Evolutionary conservation across 2,329 filamentous ascomycete species (phyloP).

Genomic region (Thielaviopsis euricoi): DNA sequence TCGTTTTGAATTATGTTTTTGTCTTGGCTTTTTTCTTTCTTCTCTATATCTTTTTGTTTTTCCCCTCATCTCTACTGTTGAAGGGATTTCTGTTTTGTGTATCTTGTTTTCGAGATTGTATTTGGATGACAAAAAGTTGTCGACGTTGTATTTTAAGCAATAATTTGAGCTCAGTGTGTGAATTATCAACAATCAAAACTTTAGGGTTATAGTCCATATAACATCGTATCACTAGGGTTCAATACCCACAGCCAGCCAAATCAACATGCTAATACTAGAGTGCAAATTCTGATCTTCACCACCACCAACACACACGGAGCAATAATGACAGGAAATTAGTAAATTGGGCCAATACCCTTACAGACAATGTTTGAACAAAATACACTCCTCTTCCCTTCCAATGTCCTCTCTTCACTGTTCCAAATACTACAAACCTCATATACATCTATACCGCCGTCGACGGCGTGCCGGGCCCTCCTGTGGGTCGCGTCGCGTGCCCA

Average conservation of each 20-base stretch:
- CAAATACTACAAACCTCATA: not conserved
- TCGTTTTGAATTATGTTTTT: not conserved
- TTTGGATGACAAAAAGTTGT: not conserved
- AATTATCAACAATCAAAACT: no score
- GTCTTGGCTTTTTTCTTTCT: not conserved
- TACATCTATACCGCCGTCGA: not conserved
- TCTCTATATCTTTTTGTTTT: not conserved
- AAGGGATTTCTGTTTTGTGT: not conserved
- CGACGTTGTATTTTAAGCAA: not conserved
- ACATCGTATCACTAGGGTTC: not conserved
- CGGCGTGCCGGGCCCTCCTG: not conserved
- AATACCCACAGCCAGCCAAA: no score
- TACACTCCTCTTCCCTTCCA: not conserved
- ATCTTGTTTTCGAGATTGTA: not conserved
- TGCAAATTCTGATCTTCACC: no score
- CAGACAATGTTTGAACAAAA: not conserved
- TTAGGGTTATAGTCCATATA: not conserved
- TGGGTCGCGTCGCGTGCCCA: slow-evolving; percentile 14
- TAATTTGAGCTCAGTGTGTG: no score
- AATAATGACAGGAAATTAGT: not conserved
- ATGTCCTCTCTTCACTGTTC: no score
- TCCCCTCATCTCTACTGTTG: not conserved
- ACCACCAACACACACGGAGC: not conserved
- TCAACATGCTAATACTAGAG: no score
- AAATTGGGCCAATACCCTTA: not conserved